phyloP scores from a whole-genome alignment of 2,329 filamentous ascomycete species.

The Beauveria medogensis region DNA sequence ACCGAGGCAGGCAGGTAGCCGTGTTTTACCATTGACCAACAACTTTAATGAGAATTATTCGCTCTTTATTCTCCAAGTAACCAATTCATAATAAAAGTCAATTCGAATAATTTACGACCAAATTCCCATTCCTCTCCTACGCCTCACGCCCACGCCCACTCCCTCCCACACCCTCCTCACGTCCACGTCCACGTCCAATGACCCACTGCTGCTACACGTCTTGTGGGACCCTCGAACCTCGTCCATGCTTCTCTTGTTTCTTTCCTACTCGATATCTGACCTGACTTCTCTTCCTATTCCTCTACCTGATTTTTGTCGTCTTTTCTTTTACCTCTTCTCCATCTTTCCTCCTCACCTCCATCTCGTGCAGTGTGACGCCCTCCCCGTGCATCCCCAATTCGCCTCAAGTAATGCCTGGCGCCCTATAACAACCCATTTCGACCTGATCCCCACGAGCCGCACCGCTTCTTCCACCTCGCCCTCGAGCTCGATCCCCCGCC shows the following conservation, averaged over 20 bases:
- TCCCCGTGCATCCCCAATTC: neutral
- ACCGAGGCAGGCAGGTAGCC: too few relatives aligned
- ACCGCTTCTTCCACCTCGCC: slow-evolving; percentile 3
- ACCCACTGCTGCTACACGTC: slow-evolving; percentile 13
- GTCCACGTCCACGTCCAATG: slow-evolving; percentile 6
- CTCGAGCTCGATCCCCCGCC: neutral
- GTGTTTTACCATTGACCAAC: too few relatives aligned
- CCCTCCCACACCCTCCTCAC: neutral
- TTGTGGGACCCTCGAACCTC: slow-evolving; percentile 10
- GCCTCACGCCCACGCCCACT: neutral
- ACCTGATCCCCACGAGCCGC: slow-evolving; percentile 7
- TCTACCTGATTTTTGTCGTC: neutral
- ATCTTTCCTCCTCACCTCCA: neutral
- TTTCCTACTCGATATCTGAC: slow-evolving; percentile 4
- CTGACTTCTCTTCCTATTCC: neutral
- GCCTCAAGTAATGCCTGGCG: slow-evolving; percentile 8
- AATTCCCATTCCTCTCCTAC: neutral
- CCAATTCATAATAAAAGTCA: too few relatives aligned
- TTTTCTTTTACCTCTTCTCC: neutral
- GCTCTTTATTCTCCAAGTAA: too few relatives aligned
- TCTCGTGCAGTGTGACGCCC: neutral
- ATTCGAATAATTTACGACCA: neutral
- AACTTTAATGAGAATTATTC: too few relatives aligned
- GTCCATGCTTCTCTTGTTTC: slow-evolving; percentile 8
- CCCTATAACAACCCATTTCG: slow-evolving; percentile 3